Evolutionary conservation across 169 alveolate genomes (phyloP).

Genomic region (Cryptosporidium sp.): DNA sequence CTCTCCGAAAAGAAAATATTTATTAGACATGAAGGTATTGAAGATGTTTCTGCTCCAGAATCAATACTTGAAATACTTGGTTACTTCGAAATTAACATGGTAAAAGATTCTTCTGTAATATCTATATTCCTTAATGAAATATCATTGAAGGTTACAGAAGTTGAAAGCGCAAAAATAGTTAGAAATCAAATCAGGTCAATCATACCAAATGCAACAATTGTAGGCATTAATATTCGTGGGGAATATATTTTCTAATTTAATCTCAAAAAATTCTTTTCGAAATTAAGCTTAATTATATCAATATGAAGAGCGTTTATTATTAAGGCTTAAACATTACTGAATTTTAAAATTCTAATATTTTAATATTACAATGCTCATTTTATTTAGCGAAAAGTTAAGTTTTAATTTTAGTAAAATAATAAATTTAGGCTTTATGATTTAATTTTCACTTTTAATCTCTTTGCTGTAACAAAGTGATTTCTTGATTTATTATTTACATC

Average conservation of each 20-base stretch:
- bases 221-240: constrained; percentile 14
- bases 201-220: constrained; percentile 17
- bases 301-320: too few relatives aligned
- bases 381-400: too few relatives aligned
- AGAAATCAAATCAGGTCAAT: constrained; percentile 2
- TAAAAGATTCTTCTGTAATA: not conserved
- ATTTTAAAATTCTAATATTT: too few relatives aligned
- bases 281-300: too few relatives aligned
- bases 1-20: constrained; percentile 5
- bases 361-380: too few relatives aligned
- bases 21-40: constrained; percentile 29
- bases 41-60: not conserved
- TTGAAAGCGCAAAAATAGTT: constrained; percentile 34
- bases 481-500: too few relatives aligned
- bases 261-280: not conserved
- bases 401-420: too few relatives aligned
- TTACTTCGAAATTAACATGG: not conserved
- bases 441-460: too few relatives aligned
- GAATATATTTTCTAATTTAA: not conserved
- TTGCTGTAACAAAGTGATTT: too few relatives aligned
- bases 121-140: constrained; percentile 8
- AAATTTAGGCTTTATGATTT: too few relatives aligned
- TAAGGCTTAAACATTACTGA: too few relatives aligned
- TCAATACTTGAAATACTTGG: constrained; percentile 16
- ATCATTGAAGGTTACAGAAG: constrained; percentile 7